Evolutionary conservation across 2,329 filamentous ascomycete genomes (phyloP), one percentile per base, ranked within the genome.

Genomic region (Alternaria hordeiaustralica): DNA sequence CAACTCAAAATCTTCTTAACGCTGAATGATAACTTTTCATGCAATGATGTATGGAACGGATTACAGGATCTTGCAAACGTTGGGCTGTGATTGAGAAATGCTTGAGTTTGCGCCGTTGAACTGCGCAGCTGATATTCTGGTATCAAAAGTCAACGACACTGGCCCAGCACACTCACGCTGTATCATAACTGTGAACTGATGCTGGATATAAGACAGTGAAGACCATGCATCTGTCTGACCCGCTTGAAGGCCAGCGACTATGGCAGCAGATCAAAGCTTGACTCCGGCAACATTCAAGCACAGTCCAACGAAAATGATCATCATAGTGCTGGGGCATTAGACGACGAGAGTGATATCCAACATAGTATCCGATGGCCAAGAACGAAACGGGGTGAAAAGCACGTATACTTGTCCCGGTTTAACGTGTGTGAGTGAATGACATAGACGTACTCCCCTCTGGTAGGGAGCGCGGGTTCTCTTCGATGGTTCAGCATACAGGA

Each of bases 401-500:
- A 49, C 15, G 5, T 45, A 33, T 60, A 63, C 60, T 63, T 49
- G n/a, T 60, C 60, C 44, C 44, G 20, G 23, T 18, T 8, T 18
- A 10, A 26, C 6, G 41, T 26, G 43, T 59, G 41, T 50, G 20
- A 36, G 33, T 50, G 26, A 20, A 45, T 55, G 18, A 15, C 20
- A 30, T 33, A 15, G 10, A 45, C 13, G 30, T 44, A 36, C 30
- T 41, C 6, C 12, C 21, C 20, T 6, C 41, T 33, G 33, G 20
- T 49, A 36, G 43, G 13, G 23, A 13, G 18, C 45, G 26, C 44
- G 45, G 33, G 23, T 25, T 28, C 25, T 57, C 64, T 66, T 64
- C 47, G 30, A 56, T 46, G 43, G 25, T 55, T 66, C 57, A 66
- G 61, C 56, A 56, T 56, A 63, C 44, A 54, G 21, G 30, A 57